Evolutionary conservation across 306 rosid genomes (phyloP).

Genomic region (Dryas octopetala): DNA sequence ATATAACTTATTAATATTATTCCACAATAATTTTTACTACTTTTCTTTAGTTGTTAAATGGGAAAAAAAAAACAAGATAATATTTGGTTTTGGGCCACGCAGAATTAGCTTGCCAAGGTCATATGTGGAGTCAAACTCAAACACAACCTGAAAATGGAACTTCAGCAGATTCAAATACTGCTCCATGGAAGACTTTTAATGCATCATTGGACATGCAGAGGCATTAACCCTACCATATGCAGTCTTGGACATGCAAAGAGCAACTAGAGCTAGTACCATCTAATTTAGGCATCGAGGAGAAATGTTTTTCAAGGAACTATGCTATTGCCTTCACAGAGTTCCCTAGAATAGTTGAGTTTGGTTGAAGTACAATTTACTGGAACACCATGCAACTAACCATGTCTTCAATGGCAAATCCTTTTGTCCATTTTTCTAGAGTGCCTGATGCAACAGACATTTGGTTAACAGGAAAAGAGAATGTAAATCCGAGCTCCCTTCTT

Average conservation of each 20-base stretch:
- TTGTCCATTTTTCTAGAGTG: constrained; percentile 86
- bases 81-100: not conserved
- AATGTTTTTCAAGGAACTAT: constrained; percentile 1
- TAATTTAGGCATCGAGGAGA: constrained; percentile 16
- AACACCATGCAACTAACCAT: constrained; percentile 61
- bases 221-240: too few relatives aligned
- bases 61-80: not conserved
- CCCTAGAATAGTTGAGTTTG: constrained; percentile 18
- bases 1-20: not conserved
- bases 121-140: not conserved
- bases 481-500: constrained; percentile 80
- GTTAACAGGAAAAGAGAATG: constrained; percentile 90
- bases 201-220: not conserved
- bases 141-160: not conserved
- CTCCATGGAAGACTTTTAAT: not conserved
- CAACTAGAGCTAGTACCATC: constrained; percentile 2
- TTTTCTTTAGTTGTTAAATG: not conserved
- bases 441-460: constrained; percentile 78
- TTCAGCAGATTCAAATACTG: constrained; percentile 1
- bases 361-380: constrained; percentile 6
- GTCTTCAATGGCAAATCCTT: constrained; percentile 68
- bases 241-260: not conserved
- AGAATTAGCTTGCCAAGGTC: not conserved
- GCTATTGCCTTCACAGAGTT: constrained; percentile 11
- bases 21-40: not conserved